These are phyloP conservation scores for Cinchona pubescens DNA, from an alignment of 257 asterid genomes.

Conservation along the genomic window DNA sequence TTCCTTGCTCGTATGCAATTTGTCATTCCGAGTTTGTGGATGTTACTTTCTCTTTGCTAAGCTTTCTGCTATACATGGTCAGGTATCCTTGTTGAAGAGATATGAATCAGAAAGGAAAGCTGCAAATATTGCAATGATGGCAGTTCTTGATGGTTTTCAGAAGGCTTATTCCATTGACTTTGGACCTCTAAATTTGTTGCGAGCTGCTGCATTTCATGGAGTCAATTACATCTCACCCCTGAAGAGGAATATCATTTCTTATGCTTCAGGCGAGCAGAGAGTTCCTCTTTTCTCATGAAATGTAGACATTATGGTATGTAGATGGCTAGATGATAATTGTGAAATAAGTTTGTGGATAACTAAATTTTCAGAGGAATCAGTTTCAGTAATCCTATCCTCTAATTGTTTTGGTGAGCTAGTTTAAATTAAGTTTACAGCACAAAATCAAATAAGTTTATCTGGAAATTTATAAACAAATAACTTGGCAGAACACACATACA, in stretches of 20 bases:
- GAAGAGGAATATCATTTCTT: constrained; percentile 67
- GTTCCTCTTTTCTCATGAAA: constrained; percentile 64
- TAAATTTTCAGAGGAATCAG: neutral
- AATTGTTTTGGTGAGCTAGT: neutral
- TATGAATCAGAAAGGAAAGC: constrained; percentile 85
- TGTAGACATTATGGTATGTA: neutral
- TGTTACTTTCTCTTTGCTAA: neutral
- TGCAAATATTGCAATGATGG: constrained; percentile 80
- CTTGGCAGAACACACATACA: neutral
- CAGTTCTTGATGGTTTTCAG: constrained; percentile 84
- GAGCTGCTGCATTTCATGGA: constrained; percentile 90
- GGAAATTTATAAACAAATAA: neutral
- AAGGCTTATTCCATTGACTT: constrained; percentile 88
- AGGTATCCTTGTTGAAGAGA: constrained; percentile 68
- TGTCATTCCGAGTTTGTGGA: neutral
- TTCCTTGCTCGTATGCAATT: neutral
- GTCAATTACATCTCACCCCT: constrained; percentile 75
- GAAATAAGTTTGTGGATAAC: neutral
- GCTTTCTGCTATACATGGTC: neutral
- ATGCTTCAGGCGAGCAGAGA: constrained; percentile 74
- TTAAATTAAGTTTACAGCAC: neutral
- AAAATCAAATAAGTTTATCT: neutral
- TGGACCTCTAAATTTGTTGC: constrained; percentile 66
- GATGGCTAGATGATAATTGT: neutral
- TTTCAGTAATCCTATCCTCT: neutral